Evolutionary conservation across 1,284 basidiomycete genomes (phyloP).

Genomic region (Apiotrichum veenhuisii): DNA sequence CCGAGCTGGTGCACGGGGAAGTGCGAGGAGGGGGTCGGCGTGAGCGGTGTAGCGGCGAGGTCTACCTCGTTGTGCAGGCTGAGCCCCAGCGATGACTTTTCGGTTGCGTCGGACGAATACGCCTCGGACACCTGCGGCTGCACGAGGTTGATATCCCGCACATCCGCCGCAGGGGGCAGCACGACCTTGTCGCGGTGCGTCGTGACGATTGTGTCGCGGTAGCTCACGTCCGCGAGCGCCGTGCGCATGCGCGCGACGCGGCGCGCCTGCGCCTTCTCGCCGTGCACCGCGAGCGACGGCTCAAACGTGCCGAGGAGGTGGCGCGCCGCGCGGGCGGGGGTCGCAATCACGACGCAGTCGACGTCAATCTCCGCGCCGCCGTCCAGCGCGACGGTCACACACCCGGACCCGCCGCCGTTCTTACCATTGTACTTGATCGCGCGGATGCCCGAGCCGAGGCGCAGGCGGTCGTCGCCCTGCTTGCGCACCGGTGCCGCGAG

Average conservation of each 20-base stretch:
- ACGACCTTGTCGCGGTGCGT: slow-evolving; percentile 64
- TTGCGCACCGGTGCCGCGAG: slow-evolving; percentile 21
- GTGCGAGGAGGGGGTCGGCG: slow-evolving; percentile 1
- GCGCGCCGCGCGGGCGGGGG: slow-evolving; percentile 62
- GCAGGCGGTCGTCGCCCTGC: slow-evolving; percentile 26
- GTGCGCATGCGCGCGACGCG: slow-evolving; percentile 28
- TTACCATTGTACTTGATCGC: slow-evolving; percentile 15
- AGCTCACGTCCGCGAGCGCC: slow-evolving; percentile 38
- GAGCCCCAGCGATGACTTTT: background rate
- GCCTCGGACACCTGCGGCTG: slow-evolving; percentile 17
- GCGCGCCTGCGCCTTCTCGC: slow-evolving; percentile 17
- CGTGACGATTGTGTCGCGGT: slow-evolving; percentile 57
- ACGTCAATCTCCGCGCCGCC: slow-evolving; percentile 47
- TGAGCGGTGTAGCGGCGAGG: background rate
- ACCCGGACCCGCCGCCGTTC: slow-evolving; percentile 6
- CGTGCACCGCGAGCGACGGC: slow-evolving; percentile 15
- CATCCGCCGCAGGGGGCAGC: slow-evolving; percentile 57
- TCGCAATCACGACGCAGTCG: slow-evolving; percentile 64
- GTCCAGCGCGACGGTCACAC: slow-evolving; percentile 7
- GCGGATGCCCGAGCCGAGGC: slow-evolving; percentile 23
- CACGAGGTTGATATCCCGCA: slow-evolving; percentile 65
- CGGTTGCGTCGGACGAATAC: background rate
- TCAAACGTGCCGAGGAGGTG: slow-evolving; percentile 36
- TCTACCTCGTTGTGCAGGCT: background rate
- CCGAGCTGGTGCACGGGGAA: background rate